Base-by-base conservation (phyloP, 495 filamentous ascomycete genomes). In the Xylaria nigripes region DNA sequence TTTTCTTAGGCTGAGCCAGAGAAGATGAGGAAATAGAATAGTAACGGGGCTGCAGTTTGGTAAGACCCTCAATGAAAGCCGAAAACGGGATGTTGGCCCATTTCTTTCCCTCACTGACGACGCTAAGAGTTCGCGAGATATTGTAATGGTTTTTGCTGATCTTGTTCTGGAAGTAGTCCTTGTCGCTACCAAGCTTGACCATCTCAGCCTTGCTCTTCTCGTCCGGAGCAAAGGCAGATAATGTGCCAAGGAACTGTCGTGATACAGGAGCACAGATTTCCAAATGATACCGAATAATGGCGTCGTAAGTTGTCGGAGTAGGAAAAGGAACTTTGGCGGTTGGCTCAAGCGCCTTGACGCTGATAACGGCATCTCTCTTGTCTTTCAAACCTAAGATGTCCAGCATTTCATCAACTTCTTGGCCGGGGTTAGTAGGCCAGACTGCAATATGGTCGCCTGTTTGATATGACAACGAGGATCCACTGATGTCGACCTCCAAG, bases 21-120 rank as follows among this genome's bases (percentile, higher is more conserved):
- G 93, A 96, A 0, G 92, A 96, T 0, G 94, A 97, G 21, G 93
- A 99, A 69, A 99, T 99, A 22, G 94, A 97, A 76, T 99, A 99
- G 77, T 97, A 99, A 25, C 93, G 89, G 8, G 94, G 91, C 66
- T 97, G 93, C 43, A 99, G 82, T 75, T 95, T 96, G 72, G 86
- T 86, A 50, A 97, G 69, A 58, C 90, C 87, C 75, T 99, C 93
- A 57, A 97, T 93, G 57, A 97, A 81, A 60, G 91, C 81, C 6
- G 94, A 96, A 73, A 99, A 97, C 15, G 93, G 94, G 43, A 96
- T 81, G 43, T 81, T 82, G 19, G 79, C 70, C 86, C 94, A 99
- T 43, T 79, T 78, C 72, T 87, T 74, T 23, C 81, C 78, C 25
- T 75, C 74, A 45, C 84, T 79, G 57, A 95, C 77, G 53, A 74